Evolutionary conservation across 192 early-diverging fungal species (phyloP).

Genomic region (Physocladia obscura): DNA sequence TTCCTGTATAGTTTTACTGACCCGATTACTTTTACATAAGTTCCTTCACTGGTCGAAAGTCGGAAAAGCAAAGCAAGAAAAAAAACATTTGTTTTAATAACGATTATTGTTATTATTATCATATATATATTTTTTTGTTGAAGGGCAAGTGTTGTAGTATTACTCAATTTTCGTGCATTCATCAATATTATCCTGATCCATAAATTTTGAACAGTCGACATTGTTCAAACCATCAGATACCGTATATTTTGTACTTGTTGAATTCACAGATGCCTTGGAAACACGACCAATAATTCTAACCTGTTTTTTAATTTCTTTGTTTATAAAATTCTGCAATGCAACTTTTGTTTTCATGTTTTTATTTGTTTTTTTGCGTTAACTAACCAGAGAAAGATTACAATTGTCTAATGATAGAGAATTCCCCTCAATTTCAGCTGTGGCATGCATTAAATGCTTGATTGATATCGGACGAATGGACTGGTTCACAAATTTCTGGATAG

Average conservation of each 20-base stretch:
- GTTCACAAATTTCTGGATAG: constrained; percentile 23
- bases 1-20: constrained; percentile 57
- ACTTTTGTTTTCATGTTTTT: background rate
- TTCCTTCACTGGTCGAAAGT: constrained; percentile 43
- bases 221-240: constrained; percentile 81
- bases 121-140: background rate
- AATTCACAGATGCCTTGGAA: constrained; percentile 51
- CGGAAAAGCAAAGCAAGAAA: constrained; percentile 4
- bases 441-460: constrained; percentile 68
- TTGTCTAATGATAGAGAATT: constrained; percentile 73
- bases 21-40: constrained; percentile 75
- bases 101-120: constrained; percentile 2
- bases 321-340: background rate
- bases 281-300: constrained; percentile 72
- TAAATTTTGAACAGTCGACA: constrained; percentile 71
- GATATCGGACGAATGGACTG: constrained; percentile 80
- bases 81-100: background rate
- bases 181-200: constrained; percentile 18
- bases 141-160: background rate
- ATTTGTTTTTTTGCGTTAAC: background rate
- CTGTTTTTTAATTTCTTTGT: constrained; percentile 28
- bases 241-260: constrained; percentile 63
- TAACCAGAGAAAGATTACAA: constrained; percentile 65
- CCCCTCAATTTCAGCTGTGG: constrained; percentile 39
- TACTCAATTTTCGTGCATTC: background rate